Evolutionary conservation across 1,284 basidiomycete species (phyloP).

Genomic region (Cryptococcus sp.): DNA sequence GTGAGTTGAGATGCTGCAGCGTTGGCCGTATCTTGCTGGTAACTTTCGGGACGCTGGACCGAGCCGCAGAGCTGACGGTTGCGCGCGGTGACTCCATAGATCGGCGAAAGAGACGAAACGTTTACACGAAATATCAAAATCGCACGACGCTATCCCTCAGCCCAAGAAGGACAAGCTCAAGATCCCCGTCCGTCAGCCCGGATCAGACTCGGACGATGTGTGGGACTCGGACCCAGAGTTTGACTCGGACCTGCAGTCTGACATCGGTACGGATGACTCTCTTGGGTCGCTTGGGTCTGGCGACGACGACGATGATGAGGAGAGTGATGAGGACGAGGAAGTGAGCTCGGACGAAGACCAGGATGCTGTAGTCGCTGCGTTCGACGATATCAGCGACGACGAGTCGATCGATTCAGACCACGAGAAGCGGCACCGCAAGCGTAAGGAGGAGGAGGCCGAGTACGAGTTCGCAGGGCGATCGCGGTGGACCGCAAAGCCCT

Average conservation of each 20-base stretch:
- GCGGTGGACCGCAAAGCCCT: slow-evolving; percentile 25
- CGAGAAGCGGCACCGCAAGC: slow-evolving; percentile 29
- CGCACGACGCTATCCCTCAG: slow-evolving; percentile 39
- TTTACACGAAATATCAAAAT: slow-evolving; percentile 44
- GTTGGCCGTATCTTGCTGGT: neutral
- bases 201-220: slow-evolving; percentile 35
- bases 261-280: slow-evolving; percentile 18
- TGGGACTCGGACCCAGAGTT: slow-evolving; percentile 45
- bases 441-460: slow-evolving; percentile 39
- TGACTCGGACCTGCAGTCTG: slow-evolving; percentile 38
- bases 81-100: slow-evolving; percentile 17
- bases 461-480: slow-evolving; percentile 38
- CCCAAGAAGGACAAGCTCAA: slow-evolving; percentile 28
- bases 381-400: slow-evolving; percentile 16
- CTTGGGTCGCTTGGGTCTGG: slow-evolving; percentile 7
- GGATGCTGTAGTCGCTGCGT: slow-evolving; percentile 28
- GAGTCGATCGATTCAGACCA: slow-evolving; percentile 12
- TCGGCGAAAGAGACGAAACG: slow-evolving; percentile 49
- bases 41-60: neutral
- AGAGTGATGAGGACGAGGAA: slow-evolving; percentile 16
- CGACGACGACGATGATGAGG: slow-evolving; percentile 12
- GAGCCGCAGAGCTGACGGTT: neutral
- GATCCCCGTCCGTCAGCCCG: slow-evolving; percentile 23
- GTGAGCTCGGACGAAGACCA: slow-evolving; percentile 22
- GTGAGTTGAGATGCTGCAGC: slow-evolving; percentile 25